These are phyloP conservation scores for Hymenotorrendiella dingleyae DNA, from an alignment of 2,329 filamentous ascomycete genomes.

Conservation along the genomic window DNA sequence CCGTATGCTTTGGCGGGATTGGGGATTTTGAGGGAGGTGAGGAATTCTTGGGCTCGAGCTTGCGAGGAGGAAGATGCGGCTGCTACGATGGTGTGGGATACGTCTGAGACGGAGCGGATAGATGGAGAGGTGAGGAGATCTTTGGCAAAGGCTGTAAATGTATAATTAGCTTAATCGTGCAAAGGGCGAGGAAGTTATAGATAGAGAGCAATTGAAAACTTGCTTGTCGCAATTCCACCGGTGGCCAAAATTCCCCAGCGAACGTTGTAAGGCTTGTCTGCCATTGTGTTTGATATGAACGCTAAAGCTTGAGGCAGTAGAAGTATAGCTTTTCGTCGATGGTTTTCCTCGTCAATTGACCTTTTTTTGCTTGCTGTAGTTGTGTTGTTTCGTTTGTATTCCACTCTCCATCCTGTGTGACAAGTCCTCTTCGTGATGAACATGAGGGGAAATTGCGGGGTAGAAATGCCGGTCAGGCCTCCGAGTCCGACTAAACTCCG, in stretches of 20 bases:
- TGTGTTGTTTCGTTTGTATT: too few species aligned
- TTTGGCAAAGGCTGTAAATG: slow-evolving; percentile 47
- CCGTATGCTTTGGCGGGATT: slow-evolving; percentile 57
- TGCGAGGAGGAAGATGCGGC: slow-evolving; percentile 59
- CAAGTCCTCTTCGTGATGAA: too few species aligned
- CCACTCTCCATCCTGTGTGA: too few species aligned
- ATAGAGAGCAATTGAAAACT: slow-evolving; percentile 1
- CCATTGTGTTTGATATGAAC: slow-evolving; percentile 14
- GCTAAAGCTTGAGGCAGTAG: too few species aligned
- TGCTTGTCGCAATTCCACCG: slow-evolving; percentile 33
- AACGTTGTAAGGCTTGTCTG: slow-evolving; percentile 25
- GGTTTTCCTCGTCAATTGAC: neutral
- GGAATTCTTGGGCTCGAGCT: slow-evolving; percentile 54
- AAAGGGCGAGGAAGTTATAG: too few species aligned
- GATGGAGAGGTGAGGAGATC: slow-evolving; percentile 59
- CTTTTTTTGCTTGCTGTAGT: too few species aligned
- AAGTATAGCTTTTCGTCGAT: too few species aligned
- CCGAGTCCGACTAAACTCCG: too few species aligned
- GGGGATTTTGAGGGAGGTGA: slow-evolving; percentile 50
- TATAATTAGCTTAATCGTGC: too few species aligned
- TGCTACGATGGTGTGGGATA: slow-evolving; percentile 57
- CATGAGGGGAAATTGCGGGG: too few species aligned
- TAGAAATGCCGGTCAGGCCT: too few species aligned
- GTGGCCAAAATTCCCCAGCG: slow-evolving; percentile 33
- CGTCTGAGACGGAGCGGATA: slow-evolving; percentile 51